These are phyloP conservation scores for Colletotrichum higginsianum DNA, from an alignment of 2,329 filamentous ascomycete genomes.

Conservation along the genomic window DNA sequence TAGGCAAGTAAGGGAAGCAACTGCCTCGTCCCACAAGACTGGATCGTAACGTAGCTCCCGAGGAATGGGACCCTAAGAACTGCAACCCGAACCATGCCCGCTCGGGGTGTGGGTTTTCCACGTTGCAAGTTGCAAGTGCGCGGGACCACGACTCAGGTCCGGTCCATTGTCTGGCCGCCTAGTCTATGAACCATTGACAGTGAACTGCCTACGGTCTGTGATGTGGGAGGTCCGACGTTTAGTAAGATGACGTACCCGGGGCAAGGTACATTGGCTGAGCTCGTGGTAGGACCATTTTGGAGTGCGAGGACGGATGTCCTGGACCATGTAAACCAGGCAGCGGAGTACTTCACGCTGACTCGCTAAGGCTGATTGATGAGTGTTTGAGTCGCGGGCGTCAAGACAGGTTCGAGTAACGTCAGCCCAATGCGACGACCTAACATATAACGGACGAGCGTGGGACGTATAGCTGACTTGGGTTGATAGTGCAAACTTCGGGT, in stretches of 20 bases:
- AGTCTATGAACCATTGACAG: neutral
- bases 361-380: neutral
- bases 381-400: neutral
- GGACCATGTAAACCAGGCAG: neutral
- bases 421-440: neutral
- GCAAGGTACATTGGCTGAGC: neutral
- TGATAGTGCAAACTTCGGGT: neutral
- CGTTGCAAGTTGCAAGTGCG: conserved; percentile 10
- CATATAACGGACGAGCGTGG: neutral
- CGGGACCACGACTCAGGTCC: conserved; percentile 19
- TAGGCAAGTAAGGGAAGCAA: conserved; percentile 5
- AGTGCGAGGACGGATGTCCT: neutral
- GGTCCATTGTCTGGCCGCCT: neutral
- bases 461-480: neutral
- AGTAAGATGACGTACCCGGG: conserved; percentile 14
- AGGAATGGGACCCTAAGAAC: conserved; percentile 3
- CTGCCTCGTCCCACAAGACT: neutral
- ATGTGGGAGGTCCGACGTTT: neutral
- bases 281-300: neutral
- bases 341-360: neutral
- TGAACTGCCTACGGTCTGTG: neutral
- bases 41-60: conserved; percentile 10
- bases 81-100: conserved; percentile 9
- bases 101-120: conserved; percentile 4
- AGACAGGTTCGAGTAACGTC: neutral